A percentile compares a stretch with the other conserved stretches of the same genome.
These are phyloP conservation scores for Paramecium bursaria DNA, from an alignment of 73 alveolate genomes.

Conservation along the genomic window DNA sequence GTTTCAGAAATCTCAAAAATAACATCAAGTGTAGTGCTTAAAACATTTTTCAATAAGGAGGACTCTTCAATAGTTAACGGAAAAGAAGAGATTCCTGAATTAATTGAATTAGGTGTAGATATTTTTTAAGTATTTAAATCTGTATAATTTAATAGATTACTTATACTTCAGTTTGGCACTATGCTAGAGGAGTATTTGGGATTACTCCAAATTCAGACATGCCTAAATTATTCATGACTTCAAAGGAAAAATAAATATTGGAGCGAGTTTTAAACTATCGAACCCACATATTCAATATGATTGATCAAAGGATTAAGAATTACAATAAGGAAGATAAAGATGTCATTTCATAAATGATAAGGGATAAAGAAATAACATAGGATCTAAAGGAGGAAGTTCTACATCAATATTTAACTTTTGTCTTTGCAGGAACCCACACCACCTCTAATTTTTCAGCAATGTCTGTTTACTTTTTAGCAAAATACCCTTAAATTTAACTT, in stretches of 20 bases:
- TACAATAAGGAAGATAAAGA: neutral
- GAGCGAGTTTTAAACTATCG: neutral
- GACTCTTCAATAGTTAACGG: slow-evolving; percentile 5
- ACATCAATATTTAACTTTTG: slow-evolving; percentile 56
- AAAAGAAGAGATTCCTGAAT: neutral
- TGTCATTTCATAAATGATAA: slow-evolving; percentile 2
- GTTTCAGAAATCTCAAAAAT: slow-evolving; percentile 10
- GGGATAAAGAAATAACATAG: neutral
- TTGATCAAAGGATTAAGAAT: neutral
- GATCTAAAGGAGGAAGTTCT: slow-evolving; percentile 30
- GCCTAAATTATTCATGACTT: slow-evolving; percentile 1
- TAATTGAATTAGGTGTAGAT: neutral
- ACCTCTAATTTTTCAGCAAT: slow-evolving; percentile 59
- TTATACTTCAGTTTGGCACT: slow-evolving; percentile 10
- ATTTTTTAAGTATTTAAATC: neutral
- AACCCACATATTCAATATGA: neutral
- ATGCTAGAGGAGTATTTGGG: slow-evolving; percentile 19
- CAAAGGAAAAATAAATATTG: neutral
- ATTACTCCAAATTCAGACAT: neutral
- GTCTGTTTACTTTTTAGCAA: slow-evolving; percentile 51
- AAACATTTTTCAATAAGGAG: neutral
- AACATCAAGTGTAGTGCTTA: slow-evolving; percentile 18
- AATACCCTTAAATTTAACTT: neutral
- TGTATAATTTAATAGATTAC: neutral
- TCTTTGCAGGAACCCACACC: slow-evolving; percentile 68